These are phyloP conservation scores for Entomophthora muscae DNA, from an alignment of 371 early-diverging fungal species.

Conservation along the genomic window DNA sequence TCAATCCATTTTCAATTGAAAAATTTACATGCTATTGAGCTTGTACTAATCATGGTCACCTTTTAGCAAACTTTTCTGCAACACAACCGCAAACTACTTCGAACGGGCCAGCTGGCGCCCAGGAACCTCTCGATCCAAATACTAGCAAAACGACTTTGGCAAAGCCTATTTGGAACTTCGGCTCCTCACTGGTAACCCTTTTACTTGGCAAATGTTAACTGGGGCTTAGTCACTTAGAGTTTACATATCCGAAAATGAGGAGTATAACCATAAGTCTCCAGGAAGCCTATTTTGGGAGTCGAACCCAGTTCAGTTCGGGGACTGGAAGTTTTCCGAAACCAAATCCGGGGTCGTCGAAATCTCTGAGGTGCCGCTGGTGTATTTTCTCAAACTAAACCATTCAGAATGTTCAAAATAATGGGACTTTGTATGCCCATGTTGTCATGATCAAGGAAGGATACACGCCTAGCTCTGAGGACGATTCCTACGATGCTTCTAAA, in stretches of 20 bases:
- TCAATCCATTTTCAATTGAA: too few relatives aligned
- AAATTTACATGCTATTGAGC: too few relatives aligned
- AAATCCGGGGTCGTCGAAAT: not conserved
- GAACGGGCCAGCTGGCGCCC: not conserved
- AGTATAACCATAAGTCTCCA: not conserved
- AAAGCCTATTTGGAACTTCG: not conserved
- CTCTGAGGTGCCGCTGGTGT: not conserved
- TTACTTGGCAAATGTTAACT: not conserved
- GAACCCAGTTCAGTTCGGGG: not conserved
- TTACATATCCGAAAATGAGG: not conserved
- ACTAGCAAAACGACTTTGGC: not conserved
- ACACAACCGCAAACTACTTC: not conserved
- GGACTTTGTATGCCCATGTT: conserved; percentile 66
- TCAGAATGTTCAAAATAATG: conserved; percentile 54
- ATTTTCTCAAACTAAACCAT: not conserved
- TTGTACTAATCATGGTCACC: too few relatives aligned
- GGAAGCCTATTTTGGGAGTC: not conserved
- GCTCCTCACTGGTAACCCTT: not conserved
- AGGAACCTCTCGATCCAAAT: not conserved
- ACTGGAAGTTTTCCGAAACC: not conserved
- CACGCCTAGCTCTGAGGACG: conserved; percentile 26
- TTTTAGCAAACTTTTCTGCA: not conserved
- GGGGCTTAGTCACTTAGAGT: not conserved
- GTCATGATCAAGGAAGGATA: conserved; percentile 32
- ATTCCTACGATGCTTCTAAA: not conserved